Evolutionary conservation across 2,329 filamentous ascomycete genomes (phyloP), one percentile per base, ranked within the genome.

Genomic region (Hymenoscyphus fructigenus): DNA sequence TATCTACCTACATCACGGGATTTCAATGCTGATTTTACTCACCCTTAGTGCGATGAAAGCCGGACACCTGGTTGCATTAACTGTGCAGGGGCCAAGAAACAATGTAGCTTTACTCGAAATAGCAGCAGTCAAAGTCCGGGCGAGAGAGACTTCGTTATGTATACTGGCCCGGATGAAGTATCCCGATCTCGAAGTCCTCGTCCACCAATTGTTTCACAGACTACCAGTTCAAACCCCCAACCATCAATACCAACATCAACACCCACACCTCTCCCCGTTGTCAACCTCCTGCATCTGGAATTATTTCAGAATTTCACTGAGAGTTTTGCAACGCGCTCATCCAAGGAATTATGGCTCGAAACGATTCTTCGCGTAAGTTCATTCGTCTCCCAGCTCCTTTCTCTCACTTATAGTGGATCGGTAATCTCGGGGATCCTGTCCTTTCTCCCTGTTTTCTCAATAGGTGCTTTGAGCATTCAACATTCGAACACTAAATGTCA

Each of bases 261-360:
- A 41, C 56, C 32, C 12, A 20, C 36, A 26, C 12, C 36, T 38
- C 44, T 47, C 36, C 61, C 66, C 34, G 62, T 64, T 57, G 67
- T 72, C 44, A 72, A 70, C 44, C 28, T 77, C 5, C 66, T 74
- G 3, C 78, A 77, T 55, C 70, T 81, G 5, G 80, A 81, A 61
- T 67, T 81, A 17, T 75, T 77, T 61, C 76, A 80, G 44, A 74
- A 74, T 17, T 63, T 63, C 15, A 44, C 57, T 20, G 14, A 17
- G 9, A 36, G 57, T 38, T 28, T 50, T 29, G 17, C 32, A 36
- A n/a, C 47, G 5, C 26, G 32, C 20, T 47, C 32, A 28, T 20
- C 57, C 12, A 50, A 44, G 20, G 61, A 60, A 26, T 2, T 17
- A 38, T 61, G 47, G 44, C 7, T 56, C 28, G 44, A 41, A 47